phyloP scores from a whole-genome alignment of 2,329 filamentous ascomycete species.

The Phialophora verrucosa region DNA sequence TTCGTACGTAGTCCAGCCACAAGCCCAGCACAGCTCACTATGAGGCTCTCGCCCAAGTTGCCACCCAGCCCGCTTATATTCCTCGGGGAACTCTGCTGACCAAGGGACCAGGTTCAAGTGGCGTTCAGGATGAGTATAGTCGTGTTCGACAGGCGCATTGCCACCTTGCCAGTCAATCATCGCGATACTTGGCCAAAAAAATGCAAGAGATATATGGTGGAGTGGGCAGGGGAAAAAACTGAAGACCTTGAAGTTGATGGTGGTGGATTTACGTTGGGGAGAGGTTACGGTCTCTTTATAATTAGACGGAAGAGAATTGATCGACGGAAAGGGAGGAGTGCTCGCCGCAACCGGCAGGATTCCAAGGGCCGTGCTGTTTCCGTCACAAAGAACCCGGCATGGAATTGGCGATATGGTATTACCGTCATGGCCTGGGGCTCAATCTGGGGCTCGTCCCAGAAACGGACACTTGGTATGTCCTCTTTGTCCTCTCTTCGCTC shows the following conservation, averaged over 20 bases:
- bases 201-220: no score
- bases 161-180: no score
- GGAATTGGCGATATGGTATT: not conserved
- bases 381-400: not conserved
- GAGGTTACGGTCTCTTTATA: no score
- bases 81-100: no score
- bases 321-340: not conserved
- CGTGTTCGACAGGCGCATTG: no score
- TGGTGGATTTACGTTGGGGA: no score
- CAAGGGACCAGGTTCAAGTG: no score
- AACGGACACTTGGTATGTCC: not conserved
- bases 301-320: not conserved
- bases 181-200: no score
- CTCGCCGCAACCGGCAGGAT: not conserved
- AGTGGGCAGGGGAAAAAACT: no score
- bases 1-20: not conserved
- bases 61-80: not conserved
- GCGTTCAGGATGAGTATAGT: no score
- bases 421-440: not conserved
- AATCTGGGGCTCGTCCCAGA: not conserved
- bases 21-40: not conserved
- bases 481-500: not conserved
- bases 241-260: no score
- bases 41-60: not conserved
- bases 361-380: not conserved